These are phyloP conservation scores for Aspergillus candidus DNA, from an alignment of 2,329 filamentous ascomycete species.

Conservation along the genomic window DNA sequence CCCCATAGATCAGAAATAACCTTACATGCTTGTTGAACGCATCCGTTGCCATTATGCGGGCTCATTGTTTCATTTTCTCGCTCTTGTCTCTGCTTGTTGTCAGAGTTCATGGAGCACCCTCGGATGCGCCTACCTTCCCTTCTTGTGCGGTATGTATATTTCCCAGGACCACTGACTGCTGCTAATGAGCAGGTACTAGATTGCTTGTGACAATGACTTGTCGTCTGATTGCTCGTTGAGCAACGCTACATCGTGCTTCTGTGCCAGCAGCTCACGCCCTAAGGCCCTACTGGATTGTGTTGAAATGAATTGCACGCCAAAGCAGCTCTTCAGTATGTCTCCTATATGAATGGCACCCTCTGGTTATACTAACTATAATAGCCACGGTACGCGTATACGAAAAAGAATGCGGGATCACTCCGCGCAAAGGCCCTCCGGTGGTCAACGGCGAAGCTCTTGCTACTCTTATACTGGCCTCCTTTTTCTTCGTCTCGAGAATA, in stretches of 20 bases:
- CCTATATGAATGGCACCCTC: not conserved
- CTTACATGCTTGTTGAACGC: no score
- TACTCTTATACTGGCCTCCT: slow-evolving; percentile 9
- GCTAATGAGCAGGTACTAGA: no score
- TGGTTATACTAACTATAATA: not conserved
- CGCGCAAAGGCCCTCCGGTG: slow-evolving; percentile 5
- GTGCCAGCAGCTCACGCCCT: not conserved
- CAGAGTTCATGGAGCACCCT: no score
- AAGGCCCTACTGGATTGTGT: slow-evolving; percentile 1
- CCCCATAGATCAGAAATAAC: no score
- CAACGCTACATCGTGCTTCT: slow-evolving; percentile 1
- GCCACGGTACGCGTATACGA: slow-evolving; percentile 3
- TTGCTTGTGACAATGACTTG: no score
- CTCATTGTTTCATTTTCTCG: no score
- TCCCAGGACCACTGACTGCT: no score
- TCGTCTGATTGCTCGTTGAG: no score
- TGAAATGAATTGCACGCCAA: not conserved
- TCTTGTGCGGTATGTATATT: no score
- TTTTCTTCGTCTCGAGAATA: slow-evolving; percentile 12
- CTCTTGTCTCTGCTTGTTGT: no score
- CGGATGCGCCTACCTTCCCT: no score
- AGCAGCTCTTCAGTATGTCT: slow-evolving; percentile 8
- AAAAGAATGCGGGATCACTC: slow-evolving; percentile 6
- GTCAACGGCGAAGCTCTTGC: slow-evolving; percentile 7
- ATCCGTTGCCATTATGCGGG: no score